These are phyloP conservation scores for Colletotrichum gigasporum DNA, from an alignment of 2,329 filamentous ascomycete species.

Conservation along the genomic window DNA sequence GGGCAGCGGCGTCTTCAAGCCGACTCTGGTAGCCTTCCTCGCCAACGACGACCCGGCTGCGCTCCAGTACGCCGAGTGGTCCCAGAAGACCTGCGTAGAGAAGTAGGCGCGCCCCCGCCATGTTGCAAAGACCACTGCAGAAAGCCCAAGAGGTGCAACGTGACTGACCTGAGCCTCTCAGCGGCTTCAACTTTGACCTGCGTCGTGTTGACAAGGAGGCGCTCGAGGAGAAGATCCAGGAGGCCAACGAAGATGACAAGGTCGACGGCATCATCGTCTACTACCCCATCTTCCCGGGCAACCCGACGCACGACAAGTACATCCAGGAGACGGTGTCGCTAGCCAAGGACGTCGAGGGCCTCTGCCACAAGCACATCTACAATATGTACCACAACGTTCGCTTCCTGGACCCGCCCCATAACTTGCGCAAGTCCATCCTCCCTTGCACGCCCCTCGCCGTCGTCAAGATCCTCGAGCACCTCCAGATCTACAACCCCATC, in stretches of 20 bases:
- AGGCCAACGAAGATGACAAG: slow-evolving; percentile 79
- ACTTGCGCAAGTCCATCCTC: slow-evolving; percentile 87
- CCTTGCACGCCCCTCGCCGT: slow-evolving; percentile 96
- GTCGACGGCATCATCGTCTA: slow-evolving; percentile 97
- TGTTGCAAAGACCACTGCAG: background rate
- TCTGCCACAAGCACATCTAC: slow-evolving; percentile 93
- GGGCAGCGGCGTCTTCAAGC: slow-evolving; percentile 63
- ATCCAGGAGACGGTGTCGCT: slow-evolving; percentile 93
- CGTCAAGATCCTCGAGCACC: slow-evolving; percentile 95
- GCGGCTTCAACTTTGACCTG: slow-evolving; percentile 90
- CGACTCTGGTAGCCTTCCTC: slow-evolving; percentile 88
- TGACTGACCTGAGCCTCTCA: slow-evolving; percentile 46
- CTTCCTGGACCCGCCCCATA: slow-evolving; percentile 82
- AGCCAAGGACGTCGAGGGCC: slow-evolving; percentile 93
- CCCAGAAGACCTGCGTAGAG: slow-evolving; percentile 93
- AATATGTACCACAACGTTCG: slow-evolving; percentile 99
- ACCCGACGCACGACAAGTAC: slow-evolving; percentile 89
- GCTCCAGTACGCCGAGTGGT: slow-evolving; percentile 95
- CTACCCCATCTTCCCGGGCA: slow-evolving; percentile 90
- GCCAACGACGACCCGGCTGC: slow-evolving; percentile 93
- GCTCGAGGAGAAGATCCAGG: slow-evolving; percentile 88
- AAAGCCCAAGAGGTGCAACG: slow-evolving; percentile 23
- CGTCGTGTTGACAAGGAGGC: slow-evolving; percentile 85
- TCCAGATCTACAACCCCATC: slow-evolving; percentile 96
- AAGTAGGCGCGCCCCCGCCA: slow-evolving; percentile 72